Evolutionary conservation across 257 asterid genomes (phyloP).

Genomic region (Salvia miltiorrhiza): DNA sequence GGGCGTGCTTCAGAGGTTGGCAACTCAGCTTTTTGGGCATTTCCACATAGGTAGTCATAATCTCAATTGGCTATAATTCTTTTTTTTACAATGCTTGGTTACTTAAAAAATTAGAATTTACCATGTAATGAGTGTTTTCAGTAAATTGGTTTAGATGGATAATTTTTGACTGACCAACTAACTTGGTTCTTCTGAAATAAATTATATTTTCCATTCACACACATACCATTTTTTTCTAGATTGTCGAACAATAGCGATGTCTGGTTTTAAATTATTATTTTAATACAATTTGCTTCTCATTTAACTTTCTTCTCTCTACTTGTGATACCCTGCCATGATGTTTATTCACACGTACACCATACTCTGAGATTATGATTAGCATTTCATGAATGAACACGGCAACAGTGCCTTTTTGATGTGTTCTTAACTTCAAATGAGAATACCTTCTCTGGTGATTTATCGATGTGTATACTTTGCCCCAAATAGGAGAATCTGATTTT

Average conservation of each 20-base stretch:
- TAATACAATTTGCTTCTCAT: background rate
- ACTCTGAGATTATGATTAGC: background rate
- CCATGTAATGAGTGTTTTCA: background rate
- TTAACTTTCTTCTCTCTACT: background rate
- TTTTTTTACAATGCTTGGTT: background rate
- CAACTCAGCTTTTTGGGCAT: slow-evolving; percentile 71
- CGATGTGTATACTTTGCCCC: background rate
- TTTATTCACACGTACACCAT: background rate
- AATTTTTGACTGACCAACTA: background rate
- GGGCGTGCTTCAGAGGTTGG: slow-evolving; percentile 76
- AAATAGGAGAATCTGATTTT: background rate
- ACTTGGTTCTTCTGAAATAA: background rate
- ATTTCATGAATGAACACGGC: no score
- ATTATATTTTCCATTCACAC: background rate
- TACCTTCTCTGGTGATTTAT: background rate
- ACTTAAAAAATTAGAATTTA: background rate
- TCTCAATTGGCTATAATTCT: background rate
- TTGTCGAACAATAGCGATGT: background rate
- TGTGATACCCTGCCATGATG: background rate
- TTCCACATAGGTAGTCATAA: slow-evolving; percentile 64
- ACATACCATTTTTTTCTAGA: no score
- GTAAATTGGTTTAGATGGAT: slow-evolving; percentile 14
- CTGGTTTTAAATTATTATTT: background rate
- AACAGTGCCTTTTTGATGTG: background rate
- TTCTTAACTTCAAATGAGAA: background rate